Base-by-base conservation (phyloP, 768 basidiomycete species). In the Macrocybe gigantea region DNA sequence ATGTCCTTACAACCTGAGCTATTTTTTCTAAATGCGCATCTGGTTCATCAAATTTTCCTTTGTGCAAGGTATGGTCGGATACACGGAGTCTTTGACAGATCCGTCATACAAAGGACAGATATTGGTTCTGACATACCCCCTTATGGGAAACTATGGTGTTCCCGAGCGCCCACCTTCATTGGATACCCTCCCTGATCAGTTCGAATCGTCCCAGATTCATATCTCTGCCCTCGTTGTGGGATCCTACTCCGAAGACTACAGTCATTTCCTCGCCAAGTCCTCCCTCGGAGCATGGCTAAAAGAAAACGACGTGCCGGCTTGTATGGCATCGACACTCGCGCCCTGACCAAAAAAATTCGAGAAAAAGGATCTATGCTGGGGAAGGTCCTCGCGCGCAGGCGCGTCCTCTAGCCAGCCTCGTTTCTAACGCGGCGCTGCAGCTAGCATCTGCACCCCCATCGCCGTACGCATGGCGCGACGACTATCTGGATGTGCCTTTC, bases 91-190 rank as follows among this genome's bases (percentile, higher is more conserved):
- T 13, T 73, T 98, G 56, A 99, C 96, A 39, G 96, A 98, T 65
- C 96, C 96, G 13, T 98, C 95, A 1, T 99, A 99, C 68, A 85
- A 95, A 65, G 93, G 93, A 33, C 96, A 98, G 68, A 98, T 99
- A 62, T 85, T 99, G 50, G 83, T 99, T 54, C 77, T 98, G 56
- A 98, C 96, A 1, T 98, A 98, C 70, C 96, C 96, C 10, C 77
- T 99, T 57, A 73, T 98, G 54, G 96, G 96, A 34, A 98, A 97
- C 64, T 99, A 99, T 63, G 96, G 96, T 60, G 93, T 98, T 15
- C 96, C 96, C 45, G 75, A 76, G 52, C 83, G 92, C 47, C 69
- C 72, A 5, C 53, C 56, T 31, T 53, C 72, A 33, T 59, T 79
- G 36, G 78, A 84, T 51, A 67, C 70, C 29, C 68, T 93, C 38